Conservation (phyloP, 768 basidiomycete species). For the Podaxis carcinomalis region DNA sequence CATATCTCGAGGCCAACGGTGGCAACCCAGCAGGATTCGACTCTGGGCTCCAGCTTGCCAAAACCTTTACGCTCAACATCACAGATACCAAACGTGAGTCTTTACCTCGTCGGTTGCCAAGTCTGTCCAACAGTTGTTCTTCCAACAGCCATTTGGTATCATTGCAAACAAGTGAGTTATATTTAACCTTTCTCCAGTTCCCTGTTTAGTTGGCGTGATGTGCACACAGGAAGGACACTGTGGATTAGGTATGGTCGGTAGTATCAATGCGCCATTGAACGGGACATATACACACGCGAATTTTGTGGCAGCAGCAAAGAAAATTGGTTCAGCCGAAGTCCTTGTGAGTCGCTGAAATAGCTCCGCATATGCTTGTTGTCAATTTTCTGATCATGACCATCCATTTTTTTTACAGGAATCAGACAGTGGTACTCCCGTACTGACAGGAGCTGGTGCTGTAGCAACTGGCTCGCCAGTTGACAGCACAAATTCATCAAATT, state of each 20-base stretch:
- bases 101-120: neutral
- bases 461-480: constrained; percentile 6
- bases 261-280: constrained; percentile 14
- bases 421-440: constrained; percentile 16
- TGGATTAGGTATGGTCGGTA: constrained; percentile 44
- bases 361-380: neutral
- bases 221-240: constrained; percentile 32
- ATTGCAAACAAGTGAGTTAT: constrained; percentile 38
- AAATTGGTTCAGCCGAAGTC: constrained; percentile 11
- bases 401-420: neutral
- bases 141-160: constrained; percentile 51
- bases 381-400: neutral
- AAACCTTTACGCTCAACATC: constrained; percentile 44
- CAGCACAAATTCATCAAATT: neutral
- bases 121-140: neutral
- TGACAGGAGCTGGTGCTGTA: constrained; percentile 9
- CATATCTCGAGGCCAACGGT: constrained; percentile 34
- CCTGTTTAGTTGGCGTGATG: neutral
- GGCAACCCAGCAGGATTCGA: constrained; percentile 45
- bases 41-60: constrained; percentile 38
- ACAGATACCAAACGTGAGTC: constrained; percentile 41
- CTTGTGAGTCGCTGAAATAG: constrained; percentile 3
- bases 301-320: constrained; percentile 13
- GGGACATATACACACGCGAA: constrained; percentile 12
- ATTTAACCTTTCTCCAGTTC: neutral